These are phyloP conservation scores for Lasiodiplodia gonubiensis DNA, from an alignment of 2,329 filamentous ascomycete genomes.

Conservation along the genomic window DNA sequence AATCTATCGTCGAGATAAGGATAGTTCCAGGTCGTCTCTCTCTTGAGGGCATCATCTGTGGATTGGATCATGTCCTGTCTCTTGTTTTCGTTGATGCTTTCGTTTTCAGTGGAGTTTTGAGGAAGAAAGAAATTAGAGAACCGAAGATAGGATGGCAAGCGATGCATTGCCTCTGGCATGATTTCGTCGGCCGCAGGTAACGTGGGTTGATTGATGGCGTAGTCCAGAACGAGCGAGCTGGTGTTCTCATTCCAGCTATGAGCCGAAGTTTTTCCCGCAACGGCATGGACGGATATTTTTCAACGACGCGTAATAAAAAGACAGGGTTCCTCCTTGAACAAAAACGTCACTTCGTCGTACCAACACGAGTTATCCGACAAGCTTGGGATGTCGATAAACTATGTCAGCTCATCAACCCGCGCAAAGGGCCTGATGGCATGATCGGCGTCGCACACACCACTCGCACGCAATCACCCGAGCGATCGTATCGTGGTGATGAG, in stretches of 20 bases:
- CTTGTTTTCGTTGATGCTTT: not conserved
- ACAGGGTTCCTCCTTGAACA: no score
- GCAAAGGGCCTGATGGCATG: not conserved
- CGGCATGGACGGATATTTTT: no score
- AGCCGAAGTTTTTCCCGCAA: not conserved
- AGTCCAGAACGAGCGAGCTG: not conserved
- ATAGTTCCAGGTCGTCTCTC: no score
- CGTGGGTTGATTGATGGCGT: not conserved
- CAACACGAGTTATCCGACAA: no score
- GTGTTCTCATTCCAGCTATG: not conserved
- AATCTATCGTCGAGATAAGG: no score
- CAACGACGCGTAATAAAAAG: no score
- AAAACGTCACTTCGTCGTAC: no score
- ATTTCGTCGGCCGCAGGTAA: not conserved
- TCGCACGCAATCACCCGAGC: not conserved
- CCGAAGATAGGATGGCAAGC: not conserved
- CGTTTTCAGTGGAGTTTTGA: not conserved
- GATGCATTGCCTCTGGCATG: not conserved
- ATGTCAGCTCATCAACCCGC: not conserved
- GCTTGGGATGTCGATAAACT: not conserved
- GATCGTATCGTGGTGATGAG: not conserved
- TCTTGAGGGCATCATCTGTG: no score
- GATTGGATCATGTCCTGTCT: no score
- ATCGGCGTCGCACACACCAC: not conserved
- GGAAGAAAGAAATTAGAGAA: not conserved